phyloP scores from a whole-genome alignment of 805 yeast species.

The Kodamaea nitidulidarum region DNA sequence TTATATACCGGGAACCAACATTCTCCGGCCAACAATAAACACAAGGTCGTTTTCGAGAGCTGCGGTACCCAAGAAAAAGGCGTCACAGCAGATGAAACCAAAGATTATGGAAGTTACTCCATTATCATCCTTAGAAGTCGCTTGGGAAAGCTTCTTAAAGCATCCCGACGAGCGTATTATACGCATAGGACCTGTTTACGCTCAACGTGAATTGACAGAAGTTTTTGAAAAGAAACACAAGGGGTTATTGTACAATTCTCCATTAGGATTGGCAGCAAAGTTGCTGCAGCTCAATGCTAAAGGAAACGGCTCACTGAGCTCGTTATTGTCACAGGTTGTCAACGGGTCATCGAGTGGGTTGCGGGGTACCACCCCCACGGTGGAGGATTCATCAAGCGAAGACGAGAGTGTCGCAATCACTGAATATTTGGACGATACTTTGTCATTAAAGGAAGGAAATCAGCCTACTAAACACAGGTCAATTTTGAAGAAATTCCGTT shows the following conservation, averaged over 20 bases:
- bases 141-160: slow-evolving; percentile 53
- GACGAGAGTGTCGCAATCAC: slow-evolving; percentile 64
- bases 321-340: slow-evolving; percentile 36
- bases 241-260: slow-evolving; percentile 58
- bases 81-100: slow-evolving; percentile 15
- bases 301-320: slow-evolving; percentile 12
- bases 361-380: slow-evolving; percentile 13
- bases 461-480: slow-evolving; percentile 7
- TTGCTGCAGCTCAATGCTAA: slow-evolving; percentile 13
- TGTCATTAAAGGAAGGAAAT: neutral
- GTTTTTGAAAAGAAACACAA: slow-evolving; percentile 52
- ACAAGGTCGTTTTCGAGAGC: slow-evolving; percentile 22
- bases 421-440: slow-evolving; percentile 34
- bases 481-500: slow-evolving; percentile 22
- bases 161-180: slow-evolving; percentile 59
- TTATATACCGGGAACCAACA: slow-evolving; percentile 56
- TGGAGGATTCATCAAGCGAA: slow-evolving; percentile 38
- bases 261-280: slow-evolving; percentile 39
- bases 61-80: slow-evolving; percentile 13
- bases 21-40: slow-evolving; percentile 48
- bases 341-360: slow-evolving; percentile 29
- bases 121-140: slow-evolving; percentile 49
- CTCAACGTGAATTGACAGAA: slow-evolving; percentile 43
- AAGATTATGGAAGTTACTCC: slow-evolving; percentile 40
- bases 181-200: slow-evolving; percentile 50